Evolutionary conservation across 768 basidiomycete genomes (phyloP), one percentile per base, ranked within the genome.

Genomic region (Pulveroboletus sp.): DNA sequence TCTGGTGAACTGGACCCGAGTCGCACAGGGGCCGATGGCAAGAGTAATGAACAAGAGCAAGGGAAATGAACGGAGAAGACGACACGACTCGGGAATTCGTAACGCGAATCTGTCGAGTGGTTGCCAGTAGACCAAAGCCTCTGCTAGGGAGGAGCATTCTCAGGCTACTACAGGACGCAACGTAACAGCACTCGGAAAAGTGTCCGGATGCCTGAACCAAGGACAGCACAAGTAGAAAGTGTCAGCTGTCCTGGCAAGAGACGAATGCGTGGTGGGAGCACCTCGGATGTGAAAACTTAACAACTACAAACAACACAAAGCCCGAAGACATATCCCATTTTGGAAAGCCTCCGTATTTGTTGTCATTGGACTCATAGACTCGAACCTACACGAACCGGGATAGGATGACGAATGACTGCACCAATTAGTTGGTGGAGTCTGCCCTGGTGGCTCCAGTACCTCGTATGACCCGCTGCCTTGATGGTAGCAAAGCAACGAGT

Each of bases 321-420:
- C 37, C 61, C 61, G 62, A 50, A 36, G 31, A 62, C 56, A 64
- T 55, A 47, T 52, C 62, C 38, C 12, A 11, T 51, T 64, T 42
- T 46, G 46, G 62, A 53, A 63, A 46, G 26, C 42, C 61, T 57
- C 58, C 28, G 21, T 5, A 15, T n/a, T 10, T 10, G 15, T 15
- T 11, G 6, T 26, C 10, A 8, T 21, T 11, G 21, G 10, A 3
- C 24, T 28, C 9, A 1, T 28, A 44, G 8, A 39, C 38, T 21
- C 8, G 17, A 32, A n/a, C 14, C 1, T 5, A 12, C n/a, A 7
- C 26, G 15, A 41, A 32, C 12, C 5, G 38, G 5, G 33, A 9
- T 28, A 14, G 14, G 17, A n/a, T 8, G 4, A 27, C 15, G 21
- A 15, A 0, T 11, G 3, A 0, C 21, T n/a, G 11, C 15, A 27